These are phyloP conservation scores for Pholiota molesta DNA, from an alignment of 768 basidiomycete genomes.

Conservation along the genomic window DNA sequence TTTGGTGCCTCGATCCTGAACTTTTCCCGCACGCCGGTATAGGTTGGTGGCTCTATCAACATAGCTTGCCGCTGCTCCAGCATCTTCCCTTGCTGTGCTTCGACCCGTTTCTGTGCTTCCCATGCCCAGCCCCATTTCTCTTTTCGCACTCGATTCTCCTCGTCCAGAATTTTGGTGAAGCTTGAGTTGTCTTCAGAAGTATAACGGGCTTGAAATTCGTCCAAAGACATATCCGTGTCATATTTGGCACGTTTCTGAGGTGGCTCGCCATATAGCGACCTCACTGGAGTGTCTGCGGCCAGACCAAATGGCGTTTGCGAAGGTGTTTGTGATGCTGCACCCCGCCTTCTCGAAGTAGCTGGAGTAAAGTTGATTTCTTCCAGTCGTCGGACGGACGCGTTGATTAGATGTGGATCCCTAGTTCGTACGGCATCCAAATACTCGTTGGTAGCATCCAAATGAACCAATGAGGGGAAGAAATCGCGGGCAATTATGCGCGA, in stretches of 20 bases:
- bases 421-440: constrained; percentile 81
- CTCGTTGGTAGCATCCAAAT: constrained; percentile 85
- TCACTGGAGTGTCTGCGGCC: constrained; percentile 69
- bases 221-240: constrained; percentile 68
- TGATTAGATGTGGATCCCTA: constrained; percentile 78
- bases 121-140: constrained; percentile 93
- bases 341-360: constrained; percentile 28
- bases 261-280: constrained; percentile 40
- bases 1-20: constrained; percentile 64
- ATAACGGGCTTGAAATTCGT: constrained; percentile 87
- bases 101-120: constrained; percentile 86
- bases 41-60: constrained; percentile 68
- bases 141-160: constrained; percentile 82
- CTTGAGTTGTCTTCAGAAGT: constrained; percentile 98
- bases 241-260: constrained; percentile 60
- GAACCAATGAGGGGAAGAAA: constrained; percentile 94
- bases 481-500: constrained; percentile 94
- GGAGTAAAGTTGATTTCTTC: constrained; percentile 66
- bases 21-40: constrained; percentile 67
- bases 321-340: constrained; percentile 44
- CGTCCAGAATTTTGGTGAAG: constrained; percentile 89
- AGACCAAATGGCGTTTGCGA: constrained; percentile 67
- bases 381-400: constrained; percentile 73
- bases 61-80: constrained; percentile 69
- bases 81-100: constrained; percentile 65